phyloP scores from a whole-genome alignment of 2,329 filamentous ascomycete species.

The Colletotrichum lentis region DNA sequence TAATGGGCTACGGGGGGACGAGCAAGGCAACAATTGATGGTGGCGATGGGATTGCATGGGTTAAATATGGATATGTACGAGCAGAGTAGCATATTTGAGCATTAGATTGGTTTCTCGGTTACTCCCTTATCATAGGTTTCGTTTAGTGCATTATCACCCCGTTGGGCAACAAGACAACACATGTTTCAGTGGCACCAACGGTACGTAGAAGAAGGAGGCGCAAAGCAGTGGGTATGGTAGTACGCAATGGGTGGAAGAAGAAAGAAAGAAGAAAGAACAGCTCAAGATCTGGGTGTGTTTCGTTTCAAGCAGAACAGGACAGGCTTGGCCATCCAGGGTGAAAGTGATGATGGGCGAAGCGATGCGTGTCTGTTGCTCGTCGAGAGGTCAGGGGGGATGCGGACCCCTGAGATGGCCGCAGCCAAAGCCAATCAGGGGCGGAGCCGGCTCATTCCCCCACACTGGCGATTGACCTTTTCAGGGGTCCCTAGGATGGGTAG shows the following conservation, averaged over 20 bases:
- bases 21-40: conserved; percentile 21
- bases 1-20: conserved; percentile 25
- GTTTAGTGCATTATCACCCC: conserved; percentile 11
- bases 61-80: conserved; percentile 36
- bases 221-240: conserved; percentile 1
- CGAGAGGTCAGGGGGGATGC: conserved; percentile 17
- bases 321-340: conserved; percentile 27
- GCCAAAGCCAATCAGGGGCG: conserved; percentile 24
- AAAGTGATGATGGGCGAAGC: conserved; percentile 11
- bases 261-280: neutral
- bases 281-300: conserved; percentile 24
- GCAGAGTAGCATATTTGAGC: conserved; percentile 35
- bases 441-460: conserved; percentile 18
- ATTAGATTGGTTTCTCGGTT: conserved; percentile 35
- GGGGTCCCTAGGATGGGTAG: conserved; percentile 31
- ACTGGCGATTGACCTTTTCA: conserved; percentile 8
- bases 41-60: conserved; percentile 15
- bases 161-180: conserved; percentile 10
- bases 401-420: conserved; percentile 9
- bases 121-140: neutral
- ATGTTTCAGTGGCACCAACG: conserved; percentile 5
- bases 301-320: conserved; percentile 31
- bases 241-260: too few species aligned
- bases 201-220: conserved; percentile 8
- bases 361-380: conserved; percentile 22